Conservation (phyloP, 2,329 filamentous ascomycete genomes). For the Chaetomium strumarium region DNA sequence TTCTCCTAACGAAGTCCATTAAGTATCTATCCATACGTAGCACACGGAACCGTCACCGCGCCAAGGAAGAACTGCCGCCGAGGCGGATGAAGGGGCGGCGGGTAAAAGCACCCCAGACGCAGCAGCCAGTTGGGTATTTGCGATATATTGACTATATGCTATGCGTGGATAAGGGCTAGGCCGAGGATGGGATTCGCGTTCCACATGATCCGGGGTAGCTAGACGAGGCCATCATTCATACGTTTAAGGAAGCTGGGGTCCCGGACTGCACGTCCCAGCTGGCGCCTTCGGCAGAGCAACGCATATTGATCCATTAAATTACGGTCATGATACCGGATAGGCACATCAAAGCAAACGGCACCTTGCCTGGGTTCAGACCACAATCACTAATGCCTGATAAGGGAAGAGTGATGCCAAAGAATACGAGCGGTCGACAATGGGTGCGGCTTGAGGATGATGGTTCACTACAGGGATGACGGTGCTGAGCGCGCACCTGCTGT, state of each 20-base stretch:
- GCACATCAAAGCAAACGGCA: neutral
- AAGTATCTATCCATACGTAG: neutral
- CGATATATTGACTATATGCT: conserved; percentile 10
- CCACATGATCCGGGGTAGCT: conserved; percentile 23
- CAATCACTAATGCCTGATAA: too few relatives aligned
- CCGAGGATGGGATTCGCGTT: neutral
- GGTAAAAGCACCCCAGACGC: conserved; percentile 17
- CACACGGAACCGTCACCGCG: conserved; percentile 6
- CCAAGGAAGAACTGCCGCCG: conserved; percentile 17
- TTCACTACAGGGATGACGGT: too few relatives aligned
- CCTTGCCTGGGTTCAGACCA: neutral
- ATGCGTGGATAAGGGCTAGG: neutral
- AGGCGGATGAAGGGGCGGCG: conserved; percentile 20
- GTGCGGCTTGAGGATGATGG: too few relatives aligned
- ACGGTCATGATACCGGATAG: neutral
- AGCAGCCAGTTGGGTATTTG: conserved; percentile 16
- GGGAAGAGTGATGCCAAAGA: too few relatives aligned
- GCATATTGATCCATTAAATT: too few relatives aligned
- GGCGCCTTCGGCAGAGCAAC: neutral
- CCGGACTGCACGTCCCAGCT: conserved; percentile 7
- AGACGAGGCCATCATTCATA: conserved; percentile 5
- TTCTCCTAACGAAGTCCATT: too few relatives aligned
- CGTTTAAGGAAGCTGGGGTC: conserved; percentile 13
- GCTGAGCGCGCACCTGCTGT: too few relatives aligned
- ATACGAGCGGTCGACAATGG: too few relatives aligned